Conservation (phyloP, 225 moss, liverwort and hornwort species). For the Rhytidiadelphus loreus region DNA sequence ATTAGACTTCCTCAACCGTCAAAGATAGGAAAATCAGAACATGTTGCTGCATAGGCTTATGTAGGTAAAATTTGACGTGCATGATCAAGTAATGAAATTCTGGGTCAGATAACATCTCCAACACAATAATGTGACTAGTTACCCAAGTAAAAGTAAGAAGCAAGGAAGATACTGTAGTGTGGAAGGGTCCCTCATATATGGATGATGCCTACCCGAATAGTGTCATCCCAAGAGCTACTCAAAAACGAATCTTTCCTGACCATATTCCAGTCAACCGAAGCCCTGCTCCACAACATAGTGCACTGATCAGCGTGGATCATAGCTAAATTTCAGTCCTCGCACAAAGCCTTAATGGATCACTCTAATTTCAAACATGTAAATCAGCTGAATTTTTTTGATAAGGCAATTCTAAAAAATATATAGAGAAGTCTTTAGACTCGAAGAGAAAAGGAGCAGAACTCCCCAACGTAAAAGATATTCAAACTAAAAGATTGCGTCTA, state of each 20-base stretch:
- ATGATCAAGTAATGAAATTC: neutral
- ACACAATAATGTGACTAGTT: neutral
- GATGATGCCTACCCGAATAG: slow-evolving; percentile 56
- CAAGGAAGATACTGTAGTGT: neutral
- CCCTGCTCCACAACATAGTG: slow-evolving; percentile 28
- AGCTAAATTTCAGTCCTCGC: neutral
- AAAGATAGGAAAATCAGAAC: neutral
- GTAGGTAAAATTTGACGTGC: neutral
- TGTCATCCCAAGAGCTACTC: slow-evolving; percentile 99
- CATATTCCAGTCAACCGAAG: slow-evolving; percentile 94
- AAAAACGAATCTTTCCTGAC: slow-evolving; percentile 91
- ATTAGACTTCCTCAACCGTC: neutral
- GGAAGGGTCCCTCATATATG: neutral
- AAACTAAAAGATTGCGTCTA: neutral
- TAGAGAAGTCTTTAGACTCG: neutral
- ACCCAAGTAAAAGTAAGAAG: neutral
- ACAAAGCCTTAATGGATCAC: neutral
- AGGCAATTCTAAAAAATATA: neutral
- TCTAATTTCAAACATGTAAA: neutral
- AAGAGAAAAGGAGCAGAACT: neutral
- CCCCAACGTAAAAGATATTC: neutral
- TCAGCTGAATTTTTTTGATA: neutral
- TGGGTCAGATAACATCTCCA: neutral
- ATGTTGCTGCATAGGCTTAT: neutral
- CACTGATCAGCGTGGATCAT: neutral